phyloP scores from a whole-genome alignment of 352 stramenopile species.

The Globisporangium perplexum region DNA sequence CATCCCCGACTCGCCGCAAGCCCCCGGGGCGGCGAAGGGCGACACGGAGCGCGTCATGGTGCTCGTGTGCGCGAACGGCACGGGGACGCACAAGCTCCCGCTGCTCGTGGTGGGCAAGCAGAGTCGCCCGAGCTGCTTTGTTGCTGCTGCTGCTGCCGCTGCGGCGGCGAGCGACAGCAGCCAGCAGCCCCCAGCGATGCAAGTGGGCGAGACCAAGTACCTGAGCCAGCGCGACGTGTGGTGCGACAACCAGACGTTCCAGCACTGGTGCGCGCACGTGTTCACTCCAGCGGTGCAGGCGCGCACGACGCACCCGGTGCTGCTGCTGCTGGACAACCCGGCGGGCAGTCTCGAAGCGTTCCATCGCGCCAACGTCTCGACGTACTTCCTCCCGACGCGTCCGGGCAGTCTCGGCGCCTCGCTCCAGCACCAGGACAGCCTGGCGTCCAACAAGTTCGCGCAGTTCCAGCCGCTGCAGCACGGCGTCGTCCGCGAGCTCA shows the following conservation, averaged over 20 bases:
- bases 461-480: slow-evolving; percentile 29
- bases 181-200: slow-evolving; percentile 7
- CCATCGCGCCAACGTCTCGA: slow-evolving; percentile 29
- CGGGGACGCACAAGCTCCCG: slow-evolving; percentile 50
- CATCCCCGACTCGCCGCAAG: slow-evolving; percentile 2
- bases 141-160: slow-evolving; percentile 2
- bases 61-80: slow-evolving; percentile 44
- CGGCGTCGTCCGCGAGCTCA: slow-evolving; percentile 37
- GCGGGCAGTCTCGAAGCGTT: slow-evolving; percentile 31
- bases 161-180: slow-evolving; percentile 1
- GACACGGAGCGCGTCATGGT: slow-evolving; percentile 35
- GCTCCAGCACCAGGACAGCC: slow-evolving; percentile 1
- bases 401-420: slow-evolving; percentile 3
- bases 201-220: slow-evolving; percentile 21
- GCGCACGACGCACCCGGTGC: slow-evolving; percentile 32
- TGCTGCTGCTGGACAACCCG: slow-evolving; percentile 43
- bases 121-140: slow-evolving; percentile 20
- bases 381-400: slow-evolving; percentile 30
- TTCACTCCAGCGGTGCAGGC: slow-evolving; percentile 40
- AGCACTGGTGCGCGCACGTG: slow-evolving; percentile 41
- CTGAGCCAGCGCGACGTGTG: slow-evolving; percentile 43
- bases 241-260: slow-evolving; percentile 46
- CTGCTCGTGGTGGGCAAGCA: slow-evolving; percentile 46
- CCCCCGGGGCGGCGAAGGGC: slow-evolving; percentile 9
- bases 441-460: slow-evolving; percentile 5